Base-by-base conservation (phyloP, 345 rosid species). In the Moricandia moricandioides region DNA sequence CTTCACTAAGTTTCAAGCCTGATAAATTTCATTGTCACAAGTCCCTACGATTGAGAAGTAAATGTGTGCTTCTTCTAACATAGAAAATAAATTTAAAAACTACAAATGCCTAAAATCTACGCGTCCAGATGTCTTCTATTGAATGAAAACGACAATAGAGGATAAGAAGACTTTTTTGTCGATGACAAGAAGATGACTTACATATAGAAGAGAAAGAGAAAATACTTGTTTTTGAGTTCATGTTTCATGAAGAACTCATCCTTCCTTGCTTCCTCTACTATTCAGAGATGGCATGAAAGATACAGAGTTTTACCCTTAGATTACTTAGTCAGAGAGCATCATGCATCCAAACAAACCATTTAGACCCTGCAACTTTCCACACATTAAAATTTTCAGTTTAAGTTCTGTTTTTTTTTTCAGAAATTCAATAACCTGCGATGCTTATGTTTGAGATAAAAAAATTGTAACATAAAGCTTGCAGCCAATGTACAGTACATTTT, bases 21-120 rank as follows among this genome's bases (percentile, higher is more conserved):
- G 62, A 77, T 71, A 58, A 11, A 71, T 47, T 63, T 78, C 81
- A 0, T 27, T 77, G 13, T 77, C 80, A 77, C 27, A 57, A 61
- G 62, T 27, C 72, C 72, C 77, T 71, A 21, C 47, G 43, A 54
- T 24, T 16, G 3, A 70, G 18, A 70, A 69, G 49, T 76, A 49
- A 54, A 70, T 59, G 66, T 43, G 26, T 69, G 60, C 13, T 55
- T 37, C 47, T 56, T 24, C 55, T 57, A 26, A 29, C 65, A 71
- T 59, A 70, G 33, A 29, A 65, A 47, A 57, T 2, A 62, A 31
- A 62, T 65, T 76, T 52, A 62, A 62, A 14, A 33, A 52, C 29
- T 62, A 29, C 70, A 69, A 29, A 69, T 12, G 58, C 65, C 69
- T 69, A 39, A 55, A 49, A 24, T 24, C 70, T 10, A 69, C 52